Base-by-base conservation (phyloP, 2,329 filamentous ascomycete species). In the Rhynchosporium graminicola region DNA sequence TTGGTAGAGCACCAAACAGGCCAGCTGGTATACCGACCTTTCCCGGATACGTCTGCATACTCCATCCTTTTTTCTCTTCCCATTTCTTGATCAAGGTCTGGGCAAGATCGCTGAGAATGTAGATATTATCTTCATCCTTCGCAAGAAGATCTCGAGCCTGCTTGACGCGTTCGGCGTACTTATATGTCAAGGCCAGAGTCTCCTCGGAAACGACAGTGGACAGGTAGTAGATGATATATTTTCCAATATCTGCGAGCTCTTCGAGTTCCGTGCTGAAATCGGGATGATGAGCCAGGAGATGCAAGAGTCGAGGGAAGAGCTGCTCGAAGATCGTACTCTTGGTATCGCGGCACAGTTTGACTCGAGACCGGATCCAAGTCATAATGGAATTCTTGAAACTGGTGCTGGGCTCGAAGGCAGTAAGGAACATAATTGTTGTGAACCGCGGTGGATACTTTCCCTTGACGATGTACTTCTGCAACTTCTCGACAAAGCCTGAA, bases 141-240 rank as follows among this genome's bases (percentile, higher is more conserved):
- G 84, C 82, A 64, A 98, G 86, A 12, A 85, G 90, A 74, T 99
- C 95, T 47, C 86, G 83, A 9, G 93, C 90, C 75, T 94, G 90
- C 80, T 99, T 99, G 60, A 97, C 88, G 9, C 92, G 87, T 76
- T 98, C 93, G 12, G 92, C 92, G 65, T 97, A 90, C 75, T 95
- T 92, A 79, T 90, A 95, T 46, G 99, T 92, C 65, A 97, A 80
- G 0, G 90, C 89, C 15, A 98, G 81, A 70, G 97, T 99, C 50
- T 91, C 85, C 74, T 96, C 90, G 0, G 87, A 94, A 9, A 91
- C 91, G 20, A 97, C 87, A 43, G 88, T 86, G 65, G 83, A 87
- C 52, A 98, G 81, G 73, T 96, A 99, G 77, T 94, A 97, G 47
- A 97, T 76, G 62, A 99, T 87, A 75, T 98, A 99, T 69, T 87